Percentiles rank a stretch among this genome's conserved stretches.
Conservation (phyloP, 305 asterid genomes). For the Ajuga reptans region DNA sequence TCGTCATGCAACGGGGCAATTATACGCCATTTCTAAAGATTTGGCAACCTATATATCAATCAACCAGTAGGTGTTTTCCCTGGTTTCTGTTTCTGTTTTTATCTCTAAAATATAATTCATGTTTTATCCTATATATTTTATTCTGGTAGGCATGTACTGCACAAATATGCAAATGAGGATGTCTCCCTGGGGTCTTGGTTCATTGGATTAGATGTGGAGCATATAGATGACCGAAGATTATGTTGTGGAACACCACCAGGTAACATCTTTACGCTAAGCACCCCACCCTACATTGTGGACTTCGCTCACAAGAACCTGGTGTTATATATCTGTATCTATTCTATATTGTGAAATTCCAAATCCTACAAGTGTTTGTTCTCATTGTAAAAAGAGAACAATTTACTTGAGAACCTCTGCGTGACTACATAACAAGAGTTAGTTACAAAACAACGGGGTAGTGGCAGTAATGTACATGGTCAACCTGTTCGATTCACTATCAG, state of each 20-base stretch:
- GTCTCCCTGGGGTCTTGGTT: slow-evolving; percentile 90
- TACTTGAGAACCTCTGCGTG: no score
- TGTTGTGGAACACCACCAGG: slow-evolving; percentile 99
- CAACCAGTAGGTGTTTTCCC: slow-evolving; percentile 55
- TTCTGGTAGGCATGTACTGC: slow-evolving; percentile 57
- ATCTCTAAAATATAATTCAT: not conserved
- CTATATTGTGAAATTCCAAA: not conserved
- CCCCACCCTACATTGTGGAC: no score
- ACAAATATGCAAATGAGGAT: slow-evolving; percentile 84
- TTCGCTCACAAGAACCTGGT: no score
- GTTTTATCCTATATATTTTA: not conserved
- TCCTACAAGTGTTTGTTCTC: not conserved
- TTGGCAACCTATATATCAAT: slow-evolving; percentile 73
- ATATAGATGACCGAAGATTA: slow-evolving; percentile 81
- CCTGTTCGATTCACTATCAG: no score
- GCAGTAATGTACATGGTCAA: no score
- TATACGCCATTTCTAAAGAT: slow-evolving; percentile 83
- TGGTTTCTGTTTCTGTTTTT: not conserved
- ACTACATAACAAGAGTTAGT: no score
- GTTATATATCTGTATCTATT: no score
- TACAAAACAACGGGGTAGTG: no score
- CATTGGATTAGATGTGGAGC: slow-evolving; percentile 90
- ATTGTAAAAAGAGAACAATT: no score
- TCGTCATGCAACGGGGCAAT: slow-evolving; percentile 95
- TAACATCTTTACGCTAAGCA: slow-evolving; percentile 26